Evolutionary conservation across 257 asterid species (phyloP), one percentile per base, ranked within the genome.

Genomic region (Echium plantagineum): DNA sequence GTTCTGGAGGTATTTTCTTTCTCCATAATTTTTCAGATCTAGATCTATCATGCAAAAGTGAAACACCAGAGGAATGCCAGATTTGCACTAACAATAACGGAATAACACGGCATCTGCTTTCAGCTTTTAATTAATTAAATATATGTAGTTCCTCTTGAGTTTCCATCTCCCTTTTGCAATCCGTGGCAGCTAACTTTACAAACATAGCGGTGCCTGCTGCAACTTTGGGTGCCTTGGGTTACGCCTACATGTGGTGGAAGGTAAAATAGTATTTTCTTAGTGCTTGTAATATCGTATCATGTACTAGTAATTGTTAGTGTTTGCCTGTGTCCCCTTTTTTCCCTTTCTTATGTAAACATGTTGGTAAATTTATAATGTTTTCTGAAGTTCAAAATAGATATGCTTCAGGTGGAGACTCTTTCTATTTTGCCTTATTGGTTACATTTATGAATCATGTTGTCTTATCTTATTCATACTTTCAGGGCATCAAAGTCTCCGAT

Each of bases 231-330:
- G 86, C 95, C 35, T 18, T 87, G 80, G 91, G 98, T 61, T 87
- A 87, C 76, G 98, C 96, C 58, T 91, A 91, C 75, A 91, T 91
- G 96, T 79, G 96, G 95, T 85, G 96, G 96, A 90, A 90, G 97
- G 96, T 90, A 54, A 60, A 57, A 64, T 26, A 24, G 20, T 46
- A 55, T 66, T 51, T 31, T 57, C 61, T 16, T 68, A 53, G 46
- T 17, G 31, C 46, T 59, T 62, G 3, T 47, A 16, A 48, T 0
- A 32, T 32, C 1, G 9, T 7, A 32, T 32, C 57, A 12, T 5
- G 18, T 68, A 30, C 58, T 38, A 32, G 19, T 42, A 55, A 47
- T 31, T 53, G 35, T 35, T 57, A 21, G 51, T 42, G 13, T n/a
- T 55, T n/a, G 63, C 63, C 51, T 56, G 46, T 26, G 47, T 9